Evolutionary conservation across 2,329 filamentous ascomycete genomes (phyloP), one percentile per base, ranked within the genome.

Genomic region (Colletotrichum plurivorum): DNA sequence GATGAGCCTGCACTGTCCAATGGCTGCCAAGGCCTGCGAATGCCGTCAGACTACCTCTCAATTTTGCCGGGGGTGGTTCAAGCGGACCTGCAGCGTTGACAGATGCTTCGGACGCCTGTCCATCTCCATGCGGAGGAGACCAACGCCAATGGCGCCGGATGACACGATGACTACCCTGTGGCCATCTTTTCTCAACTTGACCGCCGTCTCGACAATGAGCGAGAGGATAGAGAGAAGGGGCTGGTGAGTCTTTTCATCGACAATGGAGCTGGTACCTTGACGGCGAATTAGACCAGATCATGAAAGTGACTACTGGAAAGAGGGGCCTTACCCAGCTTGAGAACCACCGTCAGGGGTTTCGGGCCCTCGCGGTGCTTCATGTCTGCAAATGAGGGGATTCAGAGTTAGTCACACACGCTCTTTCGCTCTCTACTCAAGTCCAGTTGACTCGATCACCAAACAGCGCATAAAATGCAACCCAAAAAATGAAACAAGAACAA

Each of bases 81-180:
- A 31, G 25, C 39, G 31, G 61, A 90, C 91, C 84, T 98, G 96
- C 70, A 97, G 87, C 79, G 94, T 90, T 56, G 95, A 93, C 45
- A 99, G 87, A 79, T 97, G 92, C 80, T 97, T 98, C 22, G 96
- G 96, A 73, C 94, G 89, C 76, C 93, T 92, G 31, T 94, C 90
- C 69, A 97, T 86, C 78, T 97, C 90, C 94, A 98, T 97, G 70
- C 94, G 90, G 67, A 93, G 90, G 70, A 99, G 85, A 7, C 95
- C 96, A 70, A 99, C 94, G 67, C 95, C 96, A 80, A 99, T 97
- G 79, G 96, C 96, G 69, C 96, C 96, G 0, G 96, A 99, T 2
- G 96, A 99, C 72, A 98, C 97, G 73, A 99, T 93, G 79, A 99
- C 92, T 59, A 99, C 96, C 75, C 92, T 90, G 80, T 99, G 95